phyloP scores from a whole-genome alignment of 2,329 filamentous ascomycete genomes.

The Paraphaeosphaeria sporulosa region DNA sequence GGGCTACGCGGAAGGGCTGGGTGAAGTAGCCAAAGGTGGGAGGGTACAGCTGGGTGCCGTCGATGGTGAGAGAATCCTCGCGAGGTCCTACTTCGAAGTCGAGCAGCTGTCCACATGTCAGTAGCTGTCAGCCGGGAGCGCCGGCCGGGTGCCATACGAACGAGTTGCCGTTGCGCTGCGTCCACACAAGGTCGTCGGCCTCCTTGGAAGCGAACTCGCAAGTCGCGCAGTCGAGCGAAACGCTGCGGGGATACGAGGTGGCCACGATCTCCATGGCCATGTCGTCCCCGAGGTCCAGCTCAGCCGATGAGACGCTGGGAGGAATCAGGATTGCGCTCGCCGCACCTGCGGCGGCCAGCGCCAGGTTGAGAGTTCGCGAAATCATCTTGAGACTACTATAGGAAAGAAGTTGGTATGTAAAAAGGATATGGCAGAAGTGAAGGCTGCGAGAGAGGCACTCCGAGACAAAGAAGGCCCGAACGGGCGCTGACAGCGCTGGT shows the following conservation, averaged over 20 bases:
- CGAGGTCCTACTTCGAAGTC: constrained; percentile 46
- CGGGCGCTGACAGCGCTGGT: neutral
- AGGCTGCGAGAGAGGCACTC: constrained; percentile 17
- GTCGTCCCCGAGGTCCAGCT: constrained; percentile 40
- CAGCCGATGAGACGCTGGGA: constrained; percentile 37
- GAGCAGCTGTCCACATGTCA: constrained; percentile 41
- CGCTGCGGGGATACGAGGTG: constrained; percentile 42
- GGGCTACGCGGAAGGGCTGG: constrained; percentile 43
- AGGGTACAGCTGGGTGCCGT: constrained; percentile 49
- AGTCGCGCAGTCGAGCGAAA: constrained; percentile 44
- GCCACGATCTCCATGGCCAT: constrained; percentile 41
- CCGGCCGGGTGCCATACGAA: constrained; percentile 37
- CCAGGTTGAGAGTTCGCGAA: constrained; percentile 41
- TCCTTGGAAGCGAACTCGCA: constrained; percentile 41
- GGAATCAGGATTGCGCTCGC: constrained; percentile 45
- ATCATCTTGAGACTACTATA: constrained; percentile 34
- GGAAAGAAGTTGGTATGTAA: constrained; percentile 24
- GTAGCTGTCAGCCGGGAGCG: constrained; percentile 17
- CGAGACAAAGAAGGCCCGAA: constrained; percentile 3
- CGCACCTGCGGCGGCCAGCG: constrained; percentile 44
- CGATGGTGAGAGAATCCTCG: constrained; percentile 43
- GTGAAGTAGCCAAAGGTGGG: constrained; percentile 40
- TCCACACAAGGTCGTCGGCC: constrained; percentile 35
- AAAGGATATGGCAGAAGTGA: constrained; percentile 19
- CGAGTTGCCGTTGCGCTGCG: constrained; percentile 40